Evolutionary conservation across 352 stramenopile species (phyloP), one percentile per base, ranked within the genome.

Genomic region (Pythium coloratum): DNA sequence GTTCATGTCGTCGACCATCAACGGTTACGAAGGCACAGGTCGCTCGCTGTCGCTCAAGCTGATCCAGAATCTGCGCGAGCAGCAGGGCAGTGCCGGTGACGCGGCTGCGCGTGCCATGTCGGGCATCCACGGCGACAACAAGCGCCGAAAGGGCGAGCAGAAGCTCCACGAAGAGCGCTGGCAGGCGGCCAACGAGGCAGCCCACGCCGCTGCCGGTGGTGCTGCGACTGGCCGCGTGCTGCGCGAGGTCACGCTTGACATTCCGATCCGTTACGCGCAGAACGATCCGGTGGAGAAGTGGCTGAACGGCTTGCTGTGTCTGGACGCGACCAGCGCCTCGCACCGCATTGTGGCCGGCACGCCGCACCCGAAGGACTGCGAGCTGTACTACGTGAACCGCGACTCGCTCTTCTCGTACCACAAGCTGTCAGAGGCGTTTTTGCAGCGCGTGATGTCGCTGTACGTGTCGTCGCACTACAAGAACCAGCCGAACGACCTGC

Each of bases 401-500:
- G 98, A 99, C 86, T 96, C 97, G 50, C 82, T 99, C 4, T 99
- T 99, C 75, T 99, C 94, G 59, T 99, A 99, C 81, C 98, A 99
- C 88, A 98, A 97, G 72, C 80, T 99, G 16, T 99, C 94, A 18
- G 98, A 99, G 84, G 95, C 86, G 62, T 97, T 98, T 32, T 60
- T 98, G 62, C 90, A 97, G 71, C 87, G 92, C 34, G 87, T 98
- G 59, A 97, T 97, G 93, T 78, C 89, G 34, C 83, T 99, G 8
- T 99, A 99, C 73, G 98, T 98, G 50, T 96, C 95, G 50, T 98
- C 97, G 32, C 98, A 99, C 82, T 99, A 99, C 92, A 99, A 99
- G 76, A 99, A 99, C 80, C 94, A 97, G 70, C 98, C 98, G 13
- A 99, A 99, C 76, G 98, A 99, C 81, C 80, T 99, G 50, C 97